These are phyloP conservation scores for Pseudevernia furfuracea DNA, from an alignment of 495 filamentous ascomycete species.

Conservation along the genomic window DNA sequence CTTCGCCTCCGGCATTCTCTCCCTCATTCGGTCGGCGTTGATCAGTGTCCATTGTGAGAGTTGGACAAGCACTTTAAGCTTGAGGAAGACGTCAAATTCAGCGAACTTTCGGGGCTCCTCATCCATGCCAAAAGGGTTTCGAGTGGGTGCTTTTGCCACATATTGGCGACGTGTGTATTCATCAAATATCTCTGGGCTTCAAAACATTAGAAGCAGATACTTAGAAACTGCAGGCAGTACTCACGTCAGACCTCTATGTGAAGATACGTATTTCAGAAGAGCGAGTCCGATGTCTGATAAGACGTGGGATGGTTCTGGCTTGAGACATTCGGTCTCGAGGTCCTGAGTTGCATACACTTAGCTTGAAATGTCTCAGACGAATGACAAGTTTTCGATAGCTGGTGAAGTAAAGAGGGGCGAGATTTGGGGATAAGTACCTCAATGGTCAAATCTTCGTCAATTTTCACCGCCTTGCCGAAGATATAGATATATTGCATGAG, in stretches of 20 bases:
- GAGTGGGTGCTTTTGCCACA: conserved; percentile 64
- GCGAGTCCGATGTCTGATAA: conserved; percentile 78
- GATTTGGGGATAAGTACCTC: conserved; percentile 51
- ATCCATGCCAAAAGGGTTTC: conserved; percentile 80
- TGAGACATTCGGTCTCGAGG: conserved; percentile 80
- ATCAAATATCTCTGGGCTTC: conserved; percentile 80
- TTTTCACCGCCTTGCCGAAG: conserved; percentile 82
- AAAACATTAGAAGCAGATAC: conserved; percentile 1
- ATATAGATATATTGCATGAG: conserved; percentile 86
- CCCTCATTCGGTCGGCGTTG: conserved; percentile 75
- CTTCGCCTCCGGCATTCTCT: conserved; percentile 74
- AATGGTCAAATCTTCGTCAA: conserved; percentile 76
- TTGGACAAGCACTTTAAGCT: conserved; percentile 84
- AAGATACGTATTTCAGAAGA: conserved; percentile 87
- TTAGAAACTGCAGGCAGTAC: conserved; percentile 30
- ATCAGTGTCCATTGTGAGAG: conserved; percentile 85
- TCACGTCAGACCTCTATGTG: conserved; percentile 84
- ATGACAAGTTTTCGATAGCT: not conserved
- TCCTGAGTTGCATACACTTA: conserved; percentile 47
- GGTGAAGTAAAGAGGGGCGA: not conserved
- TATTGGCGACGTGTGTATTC: conserved; percentile 91
- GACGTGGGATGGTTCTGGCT: conserved; percentile 60
- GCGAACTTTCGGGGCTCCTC: conserved; percentile 64
- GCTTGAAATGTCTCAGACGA: not conserved
- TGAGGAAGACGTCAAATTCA: conserved; percentile 75